phyloP scores from a whole-genome alignment of 1,139 yeast genomes.

The Diutina siamensis region DNA sequence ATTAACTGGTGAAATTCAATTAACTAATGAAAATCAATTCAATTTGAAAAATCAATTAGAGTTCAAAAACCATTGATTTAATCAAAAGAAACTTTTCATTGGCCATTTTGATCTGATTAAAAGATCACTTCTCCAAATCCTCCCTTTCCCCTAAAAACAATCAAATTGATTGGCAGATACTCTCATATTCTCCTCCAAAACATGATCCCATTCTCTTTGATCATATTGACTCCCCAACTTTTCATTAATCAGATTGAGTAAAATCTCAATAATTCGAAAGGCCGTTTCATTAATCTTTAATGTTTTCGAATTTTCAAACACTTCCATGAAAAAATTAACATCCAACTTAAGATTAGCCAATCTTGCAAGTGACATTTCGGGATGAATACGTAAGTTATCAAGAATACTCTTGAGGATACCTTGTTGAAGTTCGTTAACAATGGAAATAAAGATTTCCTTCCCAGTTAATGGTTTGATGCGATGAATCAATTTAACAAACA shows the following conservation, averaged over 20 bases:
- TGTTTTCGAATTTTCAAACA: conserved; percentile 26
- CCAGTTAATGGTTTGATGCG: conserved; percentile 33
- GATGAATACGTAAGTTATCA: conserved; percentile 17
- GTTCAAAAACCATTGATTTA: too few species aligned
- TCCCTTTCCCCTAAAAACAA: neutral
- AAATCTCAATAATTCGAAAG: conserved; percentile 5
- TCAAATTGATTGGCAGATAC: conserved; percentile 1
- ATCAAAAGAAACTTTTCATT: neutral
- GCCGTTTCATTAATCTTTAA: conserved; percentile 23
- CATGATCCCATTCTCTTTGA: neutral
- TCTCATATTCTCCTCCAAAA: conserved; percentile 2
- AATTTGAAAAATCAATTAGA: too few species aligned
- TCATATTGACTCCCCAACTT: conserved; percentile 1
- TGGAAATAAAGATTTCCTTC: conserved; percentile 23
- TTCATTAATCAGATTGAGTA: neutral
- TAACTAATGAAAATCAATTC: too few species aligned
- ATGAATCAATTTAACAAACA: conserved; percentile 31
- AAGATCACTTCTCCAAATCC: too few species aligned
- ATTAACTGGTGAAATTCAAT: too few species aligned
- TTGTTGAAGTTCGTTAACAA: conserved; percentile 30
- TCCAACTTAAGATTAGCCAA: conserved; percentile 19
- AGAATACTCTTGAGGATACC: conserved; percentile 22
- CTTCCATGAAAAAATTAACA: conserved; percentile 27
- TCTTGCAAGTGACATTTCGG: conserved; percentile 10
- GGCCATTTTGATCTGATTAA: too few species aligned